Evolutionary conservation across 495 filamentous ascomycete species (phyloP).

Genomic region (Xylona heveae): DNA sequence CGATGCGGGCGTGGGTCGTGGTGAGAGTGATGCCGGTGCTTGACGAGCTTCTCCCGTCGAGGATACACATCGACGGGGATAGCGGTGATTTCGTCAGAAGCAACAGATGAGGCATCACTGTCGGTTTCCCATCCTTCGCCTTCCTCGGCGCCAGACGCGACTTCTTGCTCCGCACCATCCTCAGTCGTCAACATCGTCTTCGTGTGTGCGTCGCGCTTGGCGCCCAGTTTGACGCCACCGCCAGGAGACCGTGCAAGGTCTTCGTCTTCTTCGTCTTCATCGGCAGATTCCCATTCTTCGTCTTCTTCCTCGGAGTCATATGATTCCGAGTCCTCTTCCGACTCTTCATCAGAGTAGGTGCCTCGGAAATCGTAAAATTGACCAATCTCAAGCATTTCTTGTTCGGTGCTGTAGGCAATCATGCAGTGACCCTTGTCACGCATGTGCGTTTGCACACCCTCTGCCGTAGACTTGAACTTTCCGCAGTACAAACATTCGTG

Average conservation of each 20-base stretch:
- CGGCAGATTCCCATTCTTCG: constrained; percentile 11
- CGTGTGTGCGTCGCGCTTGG: constrained; percentile 6
- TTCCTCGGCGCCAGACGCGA: constrained; percentile 28
- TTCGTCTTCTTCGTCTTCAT: constrained; percentile 10
- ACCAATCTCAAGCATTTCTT: constrained; percentile 87
- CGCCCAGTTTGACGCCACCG: constrained; percentile 13
- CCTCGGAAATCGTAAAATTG: constrained; percentile 94
- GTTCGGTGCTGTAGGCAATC: constrained; percentile 77
- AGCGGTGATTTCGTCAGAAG: constrained; percentile 50
- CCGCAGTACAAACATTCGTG: constrained; percentile 74
- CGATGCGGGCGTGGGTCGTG: constrained; percentile 39
- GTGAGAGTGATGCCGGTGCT: constrained; percentile 44
- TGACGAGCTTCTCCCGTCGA: constrained; percentile 32
- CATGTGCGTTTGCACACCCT: constrained; percentile 85
- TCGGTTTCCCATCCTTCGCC: constrained; percentile 81
- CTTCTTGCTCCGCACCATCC: constrained; percentile 9
- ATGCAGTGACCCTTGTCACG: constrained; percentile 89
- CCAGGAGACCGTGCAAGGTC: constrained; percentile 19
- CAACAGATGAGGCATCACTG: constrained; percentile 61
- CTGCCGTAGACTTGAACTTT: constrained; percentile 46
- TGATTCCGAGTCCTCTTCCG: constrained; percentile 33
- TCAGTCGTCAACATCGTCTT: constrained; percentile 7
- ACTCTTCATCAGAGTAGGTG: constrained; percentile 68
- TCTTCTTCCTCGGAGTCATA: constrained; percentile 11
- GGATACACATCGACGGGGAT: constrained; percentile 48